These are phyloP conservation scores for Starmerella bombicola DNA, from an alignment of 805 yeast species.

Conservation along the genomic window DNA sequence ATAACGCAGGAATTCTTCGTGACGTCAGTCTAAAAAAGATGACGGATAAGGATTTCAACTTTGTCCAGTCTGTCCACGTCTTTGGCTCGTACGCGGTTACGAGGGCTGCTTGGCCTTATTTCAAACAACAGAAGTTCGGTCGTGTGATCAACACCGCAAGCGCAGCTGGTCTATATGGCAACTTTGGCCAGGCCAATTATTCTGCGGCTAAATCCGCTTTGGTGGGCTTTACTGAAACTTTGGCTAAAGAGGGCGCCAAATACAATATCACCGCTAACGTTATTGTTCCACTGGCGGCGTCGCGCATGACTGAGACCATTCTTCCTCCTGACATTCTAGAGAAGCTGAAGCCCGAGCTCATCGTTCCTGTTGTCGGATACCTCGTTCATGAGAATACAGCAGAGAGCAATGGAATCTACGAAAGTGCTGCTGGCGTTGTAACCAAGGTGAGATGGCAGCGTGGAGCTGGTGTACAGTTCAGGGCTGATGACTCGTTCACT, in stretches of 20 bases:
- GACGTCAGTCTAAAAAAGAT: slow-evolving; percentile 80
- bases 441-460: slow-evolving; percentile 94
- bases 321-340: slow-evolving; percentile 76
- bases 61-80: slow-evolving; percentile 76
- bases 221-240: slow-evolving; percentile 84
- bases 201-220: slow-evolving; percentile 85
- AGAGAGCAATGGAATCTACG: slow-evolving; percentile 67
- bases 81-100: slow-evolving; percentile 80
- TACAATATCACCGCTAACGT: slow-evolving; percentile 74
- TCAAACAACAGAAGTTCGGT: slow-evolving; percentile 75
- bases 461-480: slow-evolving; percentile 72
- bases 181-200: slow-evolving; percentile 93
- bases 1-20: slow-evolving; percentile 90
- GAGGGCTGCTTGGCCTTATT: slow-evolving; percentile 83
- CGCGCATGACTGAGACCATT: slow-evolving; percentile 88
- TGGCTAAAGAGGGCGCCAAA: slow-evolving; percentile 85
- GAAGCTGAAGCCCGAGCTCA: slow-evolving; percentile 69
- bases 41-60: slow-evolving; percentile 64
- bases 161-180: slow-evolving; percentile 94
- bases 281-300: slow-evolving; percentile 89
- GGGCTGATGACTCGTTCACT: slow-evolving; percentile 62
- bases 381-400: slow-evolving; percentile 53
- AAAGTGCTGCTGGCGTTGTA: slow-evolving; percentile 88
- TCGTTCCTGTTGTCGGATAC: slow-evolving; percentile 82
- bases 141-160: slow-evolving; percentile 88